Base-by-base conservation (phyloP, 2,329 filamentous ascomycete species). In the Sarocladium kiliense region DNA sequence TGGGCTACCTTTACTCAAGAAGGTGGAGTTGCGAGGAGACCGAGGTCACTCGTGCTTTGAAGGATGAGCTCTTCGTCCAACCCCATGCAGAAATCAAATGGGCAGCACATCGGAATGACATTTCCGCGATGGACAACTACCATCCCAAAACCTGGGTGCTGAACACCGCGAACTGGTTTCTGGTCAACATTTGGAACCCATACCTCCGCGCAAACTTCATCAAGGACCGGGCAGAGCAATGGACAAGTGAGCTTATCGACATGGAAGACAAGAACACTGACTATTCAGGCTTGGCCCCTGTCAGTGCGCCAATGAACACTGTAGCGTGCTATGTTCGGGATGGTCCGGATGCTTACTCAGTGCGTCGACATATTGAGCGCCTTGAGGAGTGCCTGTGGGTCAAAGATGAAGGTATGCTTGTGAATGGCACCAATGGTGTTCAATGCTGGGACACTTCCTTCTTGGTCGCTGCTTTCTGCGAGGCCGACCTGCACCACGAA, bases 381-480 rank as follows among this genome's bases (percentile, higher is more conserved):
- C 71, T 96, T 12, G 80, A 89, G 42, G 94, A 99, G 64, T 95
- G 87, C 58, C 71, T 99, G 27, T 99, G 94, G 92, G 78, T 99
- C 51, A 96, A 95, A 60, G 71, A 85, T 32, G 92, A 97, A 67
- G 94, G 94, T 5, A 91, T 99, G 89, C 79, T 97, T 49, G 87
- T 87, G 71, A 97, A 97, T 63, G 94, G 94, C 36, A 99, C 94
- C 9, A 97, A 99, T 62, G 94, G 94, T n/a, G 92, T 97, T 1
- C 94, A 99, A 70, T 88, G 86, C 60, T 99, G 94, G 94, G 94
- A 99, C 67, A 99, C 94, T 0, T 82, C 91, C 0, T 97, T 97
- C 66, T 75, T 87, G 18, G 90, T 97, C 32, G 91, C 96, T 69
- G 87, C 89, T 1, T 82, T 89, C 5, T 81, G 90, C 54, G 89